Percentiles rank a stretch among this genome's conserved stretches.
Evolutionary conservation across 352 stramenopile genomes (phyloP).

Genomic region (Phytophthora sansomeana): DNA sequence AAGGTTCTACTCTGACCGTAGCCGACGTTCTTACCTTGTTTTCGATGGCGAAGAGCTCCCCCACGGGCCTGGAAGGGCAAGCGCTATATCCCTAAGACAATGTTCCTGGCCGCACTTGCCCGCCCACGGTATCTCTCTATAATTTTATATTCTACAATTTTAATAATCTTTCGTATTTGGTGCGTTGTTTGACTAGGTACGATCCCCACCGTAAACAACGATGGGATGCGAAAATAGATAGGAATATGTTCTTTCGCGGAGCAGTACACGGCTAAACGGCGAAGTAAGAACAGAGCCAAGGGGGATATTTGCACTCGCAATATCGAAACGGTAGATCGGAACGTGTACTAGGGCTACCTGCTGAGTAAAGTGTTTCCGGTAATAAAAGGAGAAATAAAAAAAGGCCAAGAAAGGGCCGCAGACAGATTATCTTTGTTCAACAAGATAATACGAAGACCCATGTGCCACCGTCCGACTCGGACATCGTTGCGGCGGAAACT

Average conservation of each 20-base stretch:
- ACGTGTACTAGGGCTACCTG: conserved; percentile 29
- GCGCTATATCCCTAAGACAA: conserved; percentile 1
- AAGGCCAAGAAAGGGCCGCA: conserved; percentile 17
- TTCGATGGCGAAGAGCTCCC: conserved; percentile 4
- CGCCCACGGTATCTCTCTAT: not conserved
- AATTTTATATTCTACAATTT: conserved; percentile 1
- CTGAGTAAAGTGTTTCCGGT: conserved; percentile 22
- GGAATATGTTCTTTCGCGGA: not conserved
- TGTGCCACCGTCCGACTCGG: conserved; percentile 16
- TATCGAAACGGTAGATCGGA: not conserved
- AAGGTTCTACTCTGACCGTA: not conserved
- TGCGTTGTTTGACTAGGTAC: too few species aligned
- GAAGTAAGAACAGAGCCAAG: not conserved
- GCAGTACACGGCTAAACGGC: not conserved
- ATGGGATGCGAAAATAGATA: not conserved
- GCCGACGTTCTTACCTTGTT: not conserved
- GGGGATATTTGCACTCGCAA: not conserved
- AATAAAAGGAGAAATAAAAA: conserved; percentile 39
- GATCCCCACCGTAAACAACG: not conserved
- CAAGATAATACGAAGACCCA: conserved; percentile 43
- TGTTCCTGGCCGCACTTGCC: not conserved
- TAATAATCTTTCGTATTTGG: conserved; percentile 1
- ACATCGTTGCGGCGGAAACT: conserved; percentile 17
- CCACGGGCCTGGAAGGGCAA: not conserved
- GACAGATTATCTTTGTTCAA: conserved; percentile 24